Percentiles rank a stretch among this genome's conserved stretches.
Evolutionary conservation across 2,329 filamentous ascomycete species (phyloP).

Genomic region (Aureobasidium sp.): DNA sequence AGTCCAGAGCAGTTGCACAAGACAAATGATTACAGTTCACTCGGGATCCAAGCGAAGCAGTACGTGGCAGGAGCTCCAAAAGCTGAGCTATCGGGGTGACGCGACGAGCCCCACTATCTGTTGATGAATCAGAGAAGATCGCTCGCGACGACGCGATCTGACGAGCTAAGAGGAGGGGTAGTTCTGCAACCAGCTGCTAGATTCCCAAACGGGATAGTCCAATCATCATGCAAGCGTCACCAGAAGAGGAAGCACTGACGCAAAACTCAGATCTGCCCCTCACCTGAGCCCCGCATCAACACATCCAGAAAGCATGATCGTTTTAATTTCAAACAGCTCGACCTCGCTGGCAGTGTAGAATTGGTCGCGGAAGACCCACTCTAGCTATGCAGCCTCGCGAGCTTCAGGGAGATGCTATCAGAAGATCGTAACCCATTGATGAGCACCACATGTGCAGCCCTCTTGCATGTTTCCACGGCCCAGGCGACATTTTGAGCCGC

Average conservation of each 20-base stretch:
- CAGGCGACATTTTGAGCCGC: background rate
- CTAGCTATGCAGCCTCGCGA: background rate
- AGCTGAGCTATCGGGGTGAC: constrained; percentile 11
- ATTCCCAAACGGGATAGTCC: background rate
- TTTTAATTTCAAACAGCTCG: background rate
- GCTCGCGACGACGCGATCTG: constrained; percentile 1
- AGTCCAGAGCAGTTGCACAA: constrained; percentile 1
- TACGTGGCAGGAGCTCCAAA: constrained; percentile 4
- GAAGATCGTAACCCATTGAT: background rate
- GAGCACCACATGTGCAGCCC: background rate
- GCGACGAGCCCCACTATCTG: constrained; percentile 10
- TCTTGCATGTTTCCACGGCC: background rate
- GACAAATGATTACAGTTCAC: background rate
- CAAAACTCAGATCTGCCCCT: constrained; percentile 8
- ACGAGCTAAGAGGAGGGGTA: constrained; percentile 11
- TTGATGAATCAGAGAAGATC: background rate
- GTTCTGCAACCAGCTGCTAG: background rate
- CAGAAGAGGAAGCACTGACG: constrained; percentile 8
- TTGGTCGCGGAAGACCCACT: background rate
- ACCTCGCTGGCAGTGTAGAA: background rate
- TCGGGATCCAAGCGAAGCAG: constrained; percentile 6
- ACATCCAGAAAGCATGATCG: background rate
- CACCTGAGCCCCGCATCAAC: constrained; percentile 9
- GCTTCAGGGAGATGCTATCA: background rate
- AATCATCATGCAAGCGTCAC: constrained; percentile 10